These are phyloP conservation scores for Psilocybe cyanescens DNA, from an alignment of 768 basidiomycete species.

Conservation along the genomic window DNA sequence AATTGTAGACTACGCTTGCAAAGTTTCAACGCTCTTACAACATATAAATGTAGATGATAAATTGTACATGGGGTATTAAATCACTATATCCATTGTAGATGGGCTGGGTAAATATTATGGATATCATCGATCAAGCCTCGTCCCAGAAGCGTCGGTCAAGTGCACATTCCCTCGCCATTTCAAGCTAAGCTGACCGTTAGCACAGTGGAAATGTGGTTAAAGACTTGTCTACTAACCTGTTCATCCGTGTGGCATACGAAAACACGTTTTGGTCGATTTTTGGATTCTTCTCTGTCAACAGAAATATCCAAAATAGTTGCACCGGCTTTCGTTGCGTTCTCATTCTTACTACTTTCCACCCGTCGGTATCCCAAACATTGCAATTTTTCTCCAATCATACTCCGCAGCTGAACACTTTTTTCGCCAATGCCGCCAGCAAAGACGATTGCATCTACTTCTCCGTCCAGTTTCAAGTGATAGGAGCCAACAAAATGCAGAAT, in stretches of 20 bases:
- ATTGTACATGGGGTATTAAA: not conserved
- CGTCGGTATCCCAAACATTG: conserved; percentile 63
- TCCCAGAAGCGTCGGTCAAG: conserved; percentile 31
- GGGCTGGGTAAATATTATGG: not conserved
- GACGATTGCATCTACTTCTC: conserved; percentile 75
- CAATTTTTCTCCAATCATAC: conserved; percentile 56
- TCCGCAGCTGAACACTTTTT: conserved; percentile 61
- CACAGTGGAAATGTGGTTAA: not conserved
- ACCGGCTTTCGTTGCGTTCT: conserved; percentile 33
- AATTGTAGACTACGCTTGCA: too few species aligned
- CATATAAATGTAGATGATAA: too few species aligned
- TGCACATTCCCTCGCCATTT: conserved; percentile 45
- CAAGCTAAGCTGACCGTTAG: conserved; percentile 28
- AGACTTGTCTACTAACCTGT: conserved; percentile 40
- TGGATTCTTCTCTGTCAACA: conserved; percentile 26
- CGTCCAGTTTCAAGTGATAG: conserved; percentile 74
- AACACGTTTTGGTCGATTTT: conserved; percentile 30
- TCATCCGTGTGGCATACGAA: conserved; percentile 73
- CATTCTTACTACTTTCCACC: conserved; percentile 54
- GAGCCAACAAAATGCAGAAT: conserved; percentile 73
- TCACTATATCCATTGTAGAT: not conserved
- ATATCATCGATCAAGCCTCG: not conserved
- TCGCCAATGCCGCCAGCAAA: conserved; percentile 93
- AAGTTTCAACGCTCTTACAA: too few species aligned
- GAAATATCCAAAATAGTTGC: conserved; percentile 52